Conservation (phyloP, 129 eudicot species). For the Silybum marianum region DNA sequence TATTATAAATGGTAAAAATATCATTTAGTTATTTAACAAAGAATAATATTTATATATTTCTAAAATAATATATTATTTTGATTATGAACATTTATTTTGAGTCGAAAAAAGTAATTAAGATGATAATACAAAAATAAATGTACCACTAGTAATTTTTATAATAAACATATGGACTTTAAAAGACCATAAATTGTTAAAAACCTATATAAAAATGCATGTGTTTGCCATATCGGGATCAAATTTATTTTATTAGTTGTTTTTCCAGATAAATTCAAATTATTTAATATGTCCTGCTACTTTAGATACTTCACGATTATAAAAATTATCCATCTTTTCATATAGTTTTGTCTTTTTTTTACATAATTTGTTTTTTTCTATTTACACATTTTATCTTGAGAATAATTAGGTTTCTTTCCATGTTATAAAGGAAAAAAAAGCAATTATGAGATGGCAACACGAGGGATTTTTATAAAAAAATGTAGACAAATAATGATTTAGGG, state of each 20-base stretch:
- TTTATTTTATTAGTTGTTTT: not conserved
- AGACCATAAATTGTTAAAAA: not conserved
- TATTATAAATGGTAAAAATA: no score
- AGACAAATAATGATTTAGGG: not conserved
- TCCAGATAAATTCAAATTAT: not conserved
- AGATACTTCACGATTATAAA: conserved; percentile 7
- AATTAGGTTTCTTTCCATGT: conserved; percentile 29
- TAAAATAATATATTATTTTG: no score
- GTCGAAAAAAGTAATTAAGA: no score
- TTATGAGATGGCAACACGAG: not conserved
- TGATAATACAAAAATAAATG: no score
- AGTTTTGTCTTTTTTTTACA: conserved; percentile 5
- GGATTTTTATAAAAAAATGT: not conserved
- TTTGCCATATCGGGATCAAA: not conserved
- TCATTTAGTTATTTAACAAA: no score
- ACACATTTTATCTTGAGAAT: conserved; percentile 21
- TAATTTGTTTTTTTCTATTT: conserved; percentile 25
- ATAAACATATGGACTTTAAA: not conserved
- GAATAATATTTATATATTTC: no score
- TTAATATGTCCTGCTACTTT: conserved; percentile 21
- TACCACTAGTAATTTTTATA: no score
- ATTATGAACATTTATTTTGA: no score
- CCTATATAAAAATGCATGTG: not conserved
- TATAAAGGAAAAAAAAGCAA: conserved; percentile 7
- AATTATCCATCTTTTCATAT: not conserved